Conservation (phyloP, 495 filamentous ascomycete species). For the Amphirosellinia nigrospora region DNA sequence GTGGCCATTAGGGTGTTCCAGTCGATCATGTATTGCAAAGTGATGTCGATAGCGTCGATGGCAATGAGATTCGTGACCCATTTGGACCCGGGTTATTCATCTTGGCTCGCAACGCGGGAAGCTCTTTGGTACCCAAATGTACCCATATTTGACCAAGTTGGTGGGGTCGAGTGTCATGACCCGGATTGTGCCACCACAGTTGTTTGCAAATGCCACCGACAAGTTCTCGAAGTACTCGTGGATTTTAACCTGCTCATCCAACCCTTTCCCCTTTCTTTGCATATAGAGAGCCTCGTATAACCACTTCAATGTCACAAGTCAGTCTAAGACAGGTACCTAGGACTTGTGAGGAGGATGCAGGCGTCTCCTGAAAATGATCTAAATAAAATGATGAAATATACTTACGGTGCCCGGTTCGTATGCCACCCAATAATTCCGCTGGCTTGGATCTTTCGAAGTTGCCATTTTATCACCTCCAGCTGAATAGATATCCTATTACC, state of each 20-base stretch:
- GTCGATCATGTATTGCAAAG: slow-evolving; percentile 3
- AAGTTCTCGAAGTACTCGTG: background rate
- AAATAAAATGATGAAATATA: background rate
- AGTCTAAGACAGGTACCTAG: background rate
- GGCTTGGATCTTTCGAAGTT: background rate
- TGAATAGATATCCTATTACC: background rate
- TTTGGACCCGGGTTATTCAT: background rate
- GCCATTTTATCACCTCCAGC: background rate
- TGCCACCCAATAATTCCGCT: background rate
- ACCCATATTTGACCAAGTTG: background rate
- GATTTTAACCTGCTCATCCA: background rate
- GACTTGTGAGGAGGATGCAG: background rate
- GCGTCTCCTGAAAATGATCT: too few relatives aligned
- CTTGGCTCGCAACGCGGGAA: slow-evolving; percentile 9
- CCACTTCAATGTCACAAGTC: background rate
- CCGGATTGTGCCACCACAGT: background rate
- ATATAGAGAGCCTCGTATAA: background rate
- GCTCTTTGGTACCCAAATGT: background rate
- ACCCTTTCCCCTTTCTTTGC: background rate
- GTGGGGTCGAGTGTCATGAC: background rate
- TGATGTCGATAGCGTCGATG: background rate
- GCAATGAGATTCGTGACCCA: background rate
- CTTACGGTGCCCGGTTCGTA: background rate
- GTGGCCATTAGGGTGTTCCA: background rate
- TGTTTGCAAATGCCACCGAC: background rate